Evolutionary conservation across 2,329 filamentous ascomycete species (phyloP).

Genomic region (Fonsecaea pugnacius): DNA sequence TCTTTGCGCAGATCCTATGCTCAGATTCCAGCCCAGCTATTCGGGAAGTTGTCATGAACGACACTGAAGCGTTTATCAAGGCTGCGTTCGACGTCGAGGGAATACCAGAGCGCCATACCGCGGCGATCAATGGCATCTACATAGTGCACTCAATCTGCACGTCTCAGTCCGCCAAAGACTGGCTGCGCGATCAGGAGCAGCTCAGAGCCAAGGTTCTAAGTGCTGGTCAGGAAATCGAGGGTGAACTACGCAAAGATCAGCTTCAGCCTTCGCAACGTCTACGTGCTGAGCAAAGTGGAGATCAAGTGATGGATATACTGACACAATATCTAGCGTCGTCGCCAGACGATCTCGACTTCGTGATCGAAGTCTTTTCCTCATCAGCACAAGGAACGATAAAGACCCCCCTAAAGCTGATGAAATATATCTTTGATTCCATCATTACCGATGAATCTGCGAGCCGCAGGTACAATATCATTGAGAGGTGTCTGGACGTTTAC

Average conservation of each 20-base stretch:
- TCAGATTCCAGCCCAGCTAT: constrained; percentile 75
- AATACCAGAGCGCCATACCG: constrained; percentile 71
- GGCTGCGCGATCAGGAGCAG: constrained; percentile 63
- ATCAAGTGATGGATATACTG: constrained; percentile 84
- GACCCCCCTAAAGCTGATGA: constrained; percentile 72
- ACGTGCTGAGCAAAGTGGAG: constrained; percentile 83
- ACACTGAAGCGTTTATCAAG: constrained; percentile 72
- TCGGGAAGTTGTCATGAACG: constrained; percentile 72
- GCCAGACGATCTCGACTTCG: constrained; percentile 75
- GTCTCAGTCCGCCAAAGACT: constrained; percentile 66
- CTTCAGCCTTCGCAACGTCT: constrained; percentile 75
- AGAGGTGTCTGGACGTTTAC: constrained; percentile 87
- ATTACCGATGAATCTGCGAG: constrained; percentile 83
- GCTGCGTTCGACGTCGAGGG: constrained; percentile 67
- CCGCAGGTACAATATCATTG: constrained; percentile 79
- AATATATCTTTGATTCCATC: constrained; percentile 83
- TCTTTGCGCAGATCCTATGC: constrained; percentile 83
- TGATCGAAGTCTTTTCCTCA: constrained; percentile 82
- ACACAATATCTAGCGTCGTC: constrained; percentile 77
- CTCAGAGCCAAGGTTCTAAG: constrained; percentile 64
- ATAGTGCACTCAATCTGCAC: constrained; percentile 77
- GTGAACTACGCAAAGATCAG: constrained; percentile 70
- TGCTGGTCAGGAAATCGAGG: constrained; percentile 78
- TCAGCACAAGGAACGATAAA: constrained; percentile 84
- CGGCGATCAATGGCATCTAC: constrained; percentile 85